A percentile compares a stretch with the other conserved stretches of the same genome.
phyloP scores from a whole-genome alignment of 306 rosid genomes.

The Vicia sativa region DNA sequence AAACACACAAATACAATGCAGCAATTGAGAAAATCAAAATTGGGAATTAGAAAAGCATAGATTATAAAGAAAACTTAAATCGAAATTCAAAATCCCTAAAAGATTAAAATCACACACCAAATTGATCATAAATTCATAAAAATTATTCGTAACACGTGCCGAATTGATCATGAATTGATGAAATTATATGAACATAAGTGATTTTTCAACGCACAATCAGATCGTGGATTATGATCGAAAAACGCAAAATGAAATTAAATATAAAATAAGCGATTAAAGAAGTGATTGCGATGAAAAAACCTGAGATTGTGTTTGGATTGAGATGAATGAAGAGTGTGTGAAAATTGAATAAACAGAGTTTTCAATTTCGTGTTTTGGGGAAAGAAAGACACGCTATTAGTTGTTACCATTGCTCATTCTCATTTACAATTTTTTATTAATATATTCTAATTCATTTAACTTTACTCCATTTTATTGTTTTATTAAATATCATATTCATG shows the following conservation, averaged over 20 bases:
- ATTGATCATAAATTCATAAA: no score
- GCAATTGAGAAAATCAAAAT: background rate
- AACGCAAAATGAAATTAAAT: background rate
- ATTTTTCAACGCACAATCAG: background rate
- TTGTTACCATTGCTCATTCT: background rate
- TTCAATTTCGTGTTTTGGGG: background rate
- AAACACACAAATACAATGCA: background rate
- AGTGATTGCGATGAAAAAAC: background rate
- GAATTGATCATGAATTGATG: no score
- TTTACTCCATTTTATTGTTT: no score
- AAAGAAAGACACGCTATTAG: background rate
- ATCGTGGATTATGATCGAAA: background rate
- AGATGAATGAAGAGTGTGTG: background rate
- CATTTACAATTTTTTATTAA: no score
- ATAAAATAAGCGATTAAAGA: background rate
- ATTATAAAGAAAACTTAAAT: background rate
- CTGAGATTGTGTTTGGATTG: background rate
- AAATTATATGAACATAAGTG: no score
- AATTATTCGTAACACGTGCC: no score
- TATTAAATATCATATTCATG: no score
- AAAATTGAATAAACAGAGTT: background rate
- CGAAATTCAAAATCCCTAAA: constrained; percentile 4
- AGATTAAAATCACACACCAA: constrained; percentile 19
- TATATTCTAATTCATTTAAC: no score
- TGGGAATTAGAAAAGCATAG: background rate